Percentiles rank a stretch among this genome's conserved stretches.
Conservation (phyloP, 2,329 filamentous ascomycete species). For the Stagonosporopsis tanaceti region DNA sequence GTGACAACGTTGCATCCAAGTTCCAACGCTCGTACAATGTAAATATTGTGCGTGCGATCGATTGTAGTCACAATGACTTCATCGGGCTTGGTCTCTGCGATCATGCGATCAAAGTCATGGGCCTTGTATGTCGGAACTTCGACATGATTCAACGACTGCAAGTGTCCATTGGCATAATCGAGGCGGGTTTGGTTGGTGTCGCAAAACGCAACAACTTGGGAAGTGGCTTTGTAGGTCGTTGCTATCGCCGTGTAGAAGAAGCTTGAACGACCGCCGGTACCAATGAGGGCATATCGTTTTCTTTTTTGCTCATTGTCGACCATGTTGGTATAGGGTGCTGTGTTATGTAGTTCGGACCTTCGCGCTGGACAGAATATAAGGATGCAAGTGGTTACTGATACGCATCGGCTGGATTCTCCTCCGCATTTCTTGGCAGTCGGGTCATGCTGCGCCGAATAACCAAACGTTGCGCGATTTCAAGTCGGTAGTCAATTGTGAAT, state of each 20-base stretch:
- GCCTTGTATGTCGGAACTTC: slow-evolving; percentile 64
- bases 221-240: slow-evolving; percentile 60
- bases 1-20: slow-evolving; percentile 68
- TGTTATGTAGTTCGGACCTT: neutral
- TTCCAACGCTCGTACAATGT: slow-evolving; percentile 67
- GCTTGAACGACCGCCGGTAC: slow-evolving; percentile 65
- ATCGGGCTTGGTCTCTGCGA: slow-evolving; percentile 64
- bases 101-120: slow-evolving; percentile 65
- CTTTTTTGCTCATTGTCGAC: slow-evolving; percentile 18
- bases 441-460: slow-evolving; percentile 1
- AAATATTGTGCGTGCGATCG: slow-evolving; percentile 67
- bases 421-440: slow-evolving; percentile 21
- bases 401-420: slow-evolving; percentile 15
- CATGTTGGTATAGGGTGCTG: slow-evolving; percentile 14
- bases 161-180: slow-evolving; percentile 62
- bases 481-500: neutral
- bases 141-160: slow-evolving; percentile 57
- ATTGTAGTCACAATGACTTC: slow-evolving; percentile 70
- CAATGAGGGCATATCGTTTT: slow-evolving; percentile 62
- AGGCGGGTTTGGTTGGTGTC: slow-evolving; percentile 69
- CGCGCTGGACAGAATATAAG: slow-evolving; percentile 15
- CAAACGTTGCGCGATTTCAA: neutral
- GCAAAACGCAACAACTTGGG: slow-evolving; percentile 64
- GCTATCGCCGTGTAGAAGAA: slow-evolving; percentile 69
- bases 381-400: slow-evolving; percentile 7